Base-by-base conservation (phyloP, 2,329 filamentous ascomycete genomes). In the Fusarium papillatum region DNA sequence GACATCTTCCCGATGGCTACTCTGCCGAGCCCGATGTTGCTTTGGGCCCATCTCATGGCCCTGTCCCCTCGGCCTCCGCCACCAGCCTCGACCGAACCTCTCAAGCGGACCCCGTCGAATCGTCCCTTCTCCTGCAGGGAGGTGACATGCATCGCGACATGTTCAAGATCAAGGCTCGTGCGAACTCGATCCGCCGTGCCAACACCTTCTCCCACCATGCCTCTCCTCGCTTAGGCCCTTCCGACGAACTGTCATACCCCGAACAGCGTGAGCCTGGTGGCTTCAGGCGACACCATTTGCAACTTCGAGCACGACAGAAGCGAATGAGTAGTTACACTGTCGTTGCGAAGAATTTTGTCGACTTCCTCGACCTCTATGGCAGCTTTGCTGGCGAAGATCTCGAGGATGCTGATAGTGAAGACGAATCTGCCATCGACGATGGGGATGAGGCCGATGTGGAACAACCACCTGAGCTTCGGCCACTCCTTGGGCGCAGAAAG, bases 101-200 rank as follows among this genome's bases (percentile, higher is more conserved):
- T 41, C 76, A 77, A 29, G 82, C 84, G 55, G 90, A 93, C 71
- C 71, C 75, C n/a, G 72, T 84, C 39, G 83, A 85, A 67, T 95
- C 93, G 2, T 95, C 94, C 0, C 85, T 95, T 65, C 90, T 87
- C 70, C 87, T 95, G 5, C 93, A 94, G 80, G 94, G 94, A 64
- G 94, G 94, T 48, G 94, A 96, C 79, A 93, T 96, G 26, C 94
- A 95, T 81, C 92, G 94, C 39, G 93, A 95, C 78, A 89, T 96
- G 39, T 96, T 94, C 88, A 93, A 91, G 80, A 92, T 95, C 78
- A 91, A 93, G 72, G 91, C 92, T 19, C 87, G 91, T 46, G 84
- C 83, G 36, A 82, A 80, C 82, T 82, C 89, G 79, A 78, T 85
- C 83, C 81, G 90, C 79, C 89, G 94, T 73, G 87, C 94, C 19